Base-by-base conservation (phyloP, 805 yeast genomes). In the Lipomyces anomalus region DNA sequence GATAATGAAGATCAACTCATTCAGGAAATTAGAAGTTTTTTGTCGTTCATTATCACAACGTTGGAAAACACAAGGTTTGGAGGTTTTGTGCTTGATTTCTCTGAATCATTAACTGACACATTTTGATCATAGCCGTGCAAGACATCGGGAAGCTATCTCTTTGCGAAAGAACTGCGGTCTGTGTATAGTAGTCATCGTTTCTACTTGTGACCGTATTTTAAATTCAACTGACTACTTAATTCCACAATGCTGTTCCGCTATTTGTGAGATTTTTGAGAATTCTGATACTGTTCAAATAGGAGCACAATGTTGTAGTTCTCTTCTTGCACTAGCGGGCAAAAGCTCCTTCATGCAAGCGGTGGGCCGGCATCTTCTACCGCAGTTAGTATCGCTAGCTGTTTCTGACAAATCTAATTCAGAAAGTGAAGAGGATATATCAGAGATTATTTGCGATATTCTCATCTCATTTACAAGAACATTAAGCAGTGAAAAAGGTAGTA, bases 251-350 rank as follows among this genome's bases (percentile, higher is more conserved):
- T 57, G 71, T 1, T 49, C 57, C 1, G 59, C 59, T 16, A 57
- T 79, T 6, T 48, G 67, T 0, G 57, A 54, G 3, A 68, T 71
- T 13, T 55, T 79, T 6, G 40, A 54, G 0, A 58, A 66, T 4
- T 59, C 65, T 2, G 69, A 64, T n/a, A 59, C 63, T 6, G 55
- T 70, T 6, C 61, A 68, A 0, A 65, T 76, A 6, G 68, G 76
- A 0, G 67, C 80, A 9, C 88, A 81, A 52, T 80, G 92, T 13
- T 67, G 82, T 41, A 80, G 73, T 55, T 69, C 80, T 0, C 65
- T 85, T 35, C 67, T 82, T 34, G 58, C 64, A 6, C 68, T 67
- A 34, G 58, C 67, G 30, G 45, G 53, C 20, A 54, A 57, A 44
- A 65, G 29, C 2, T 52, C 56, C 3, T 61, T 69, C 3, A 66